Conservation (phyloP, 78 protist species). For the Creolimax fragrantissima region DNA sequence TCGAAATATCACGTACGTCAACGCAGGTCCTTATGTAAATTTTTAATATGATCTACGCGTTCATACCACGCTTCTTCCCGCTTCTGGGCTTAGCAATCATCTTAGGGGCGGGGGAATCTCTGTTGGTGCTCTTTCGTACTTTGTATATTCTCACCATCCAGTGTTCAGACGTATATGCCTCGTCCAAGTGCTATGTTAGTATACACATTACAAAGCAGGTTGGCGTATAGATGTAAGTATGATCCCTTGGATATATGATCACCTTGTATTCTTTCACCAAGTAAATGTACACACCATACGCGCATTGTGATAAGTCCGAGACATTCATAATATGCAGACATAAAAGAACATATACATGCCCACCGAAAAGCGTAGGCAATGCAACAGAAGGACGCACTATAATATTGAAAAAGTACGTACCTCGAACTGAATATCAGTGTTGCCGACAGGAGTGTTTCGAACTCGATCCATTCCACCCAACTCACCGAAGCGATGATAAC, state of each 20-base stretch:
- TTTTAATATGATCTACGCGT: too few species aligned
- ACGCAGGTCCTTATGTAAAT: too few species aligned
- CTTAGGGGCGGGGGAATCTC: neutral
- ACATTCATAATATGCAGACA: too few species aligned
- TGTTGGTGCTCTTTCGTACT: constrained; percentile 45
- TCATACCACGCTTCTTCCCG: neutral
- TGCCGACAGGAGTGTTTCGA: constrained; percentile 82
- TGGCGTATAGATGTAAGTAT: neutral
- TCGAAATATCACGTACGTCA: too few species aligned
- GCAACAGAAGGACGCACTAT: too few species aligned
- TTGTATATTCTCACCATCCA: constrained; percentile 94
- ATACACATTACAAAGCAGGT: neutral
- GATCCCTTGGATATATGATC: too few species aligned
- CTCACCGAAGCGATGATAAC: constrained; percentile 88
- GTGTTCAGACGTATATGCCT: constrained; percentile 93
- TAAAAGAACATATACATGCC: too few species aligned
- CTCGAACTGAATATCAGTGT: constrained; percentile 66
- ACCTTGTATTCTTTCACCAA: neutral
- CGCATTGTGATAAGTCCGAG: too few species aligned
- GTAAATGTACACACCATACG: too few species aligned
- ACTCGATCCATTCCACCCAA: constrained; percentile 88
- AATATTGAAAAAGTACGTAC: too few species aligned
- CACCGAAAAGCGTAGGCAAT: too few species aligned
- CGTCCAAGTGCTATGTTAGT: constrained; percentile 64
- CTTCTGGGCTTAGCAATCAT: neutral